Evolutionary conservation across 805 yeast species (phyloP).

Genomic region (Saturnispora bothae): DNA sequence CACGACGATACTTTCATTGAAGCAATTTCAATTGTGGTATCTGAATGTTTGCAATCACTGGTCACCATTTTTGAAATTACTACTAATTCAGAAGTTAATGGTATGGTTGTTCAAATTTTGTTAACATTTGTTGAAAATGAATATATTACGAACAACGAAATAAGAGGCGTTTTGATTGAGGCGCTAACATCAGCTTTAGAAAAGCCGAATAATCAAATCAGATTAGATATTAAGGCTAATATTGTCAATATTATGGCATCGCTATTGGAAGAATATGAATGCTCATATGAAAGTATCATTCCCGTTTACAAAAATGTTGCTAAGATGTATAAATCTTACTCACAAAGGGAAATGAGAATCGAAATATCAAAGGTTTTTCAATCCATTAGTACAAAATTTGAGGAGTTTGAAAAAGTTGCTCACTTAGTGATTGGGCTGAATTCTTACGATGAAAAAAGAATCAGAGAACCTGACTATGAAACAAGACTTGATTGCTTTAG

Average conservation of each 20-base stretch:
- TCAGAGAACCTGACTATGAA: slow-evolving; percentile 74
- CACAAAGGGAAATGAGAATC: slow-evolving; percentile 52
- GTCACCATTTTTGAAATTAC: slow-evolving; percentile 38
- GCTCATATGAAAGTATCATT: slow-evolving; percentile 39
- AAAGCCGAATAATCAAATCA: slow-evolving; percentile 43
- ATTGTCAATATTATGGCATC: slow-evolving; percentile 47
- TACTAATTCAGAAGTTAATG: slow-evolving; percentile 35
- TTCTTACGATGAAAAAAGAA: slow-evolving; percentile 48
- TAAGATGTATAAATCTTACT: slow-evolving; percentile 44
- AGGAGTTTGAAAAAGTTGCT: slow-evolving; percentile 36
- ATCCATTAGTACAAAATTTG: slow-evolving; percentile 45
- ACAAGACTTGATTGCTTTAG: slow-evolving; percentile 60
- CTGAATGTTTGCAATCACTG: slow-evolving; percentile 39
- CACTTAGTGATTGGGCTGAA: slow-evolving; percentile 54
- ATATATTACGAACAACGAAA: slow-evolving; percentile 43
- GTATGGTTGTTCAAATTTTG: slow-evolving; percentile 42
- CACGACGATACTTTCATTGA: slow-evolving; percentile 34
- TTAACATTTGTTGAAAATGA: slow-evolving; percentile 45
- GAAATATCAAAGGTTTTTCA: slow-evolving; percentile 50
- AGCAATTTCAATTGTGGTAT: slow-evolving; percentile 48
- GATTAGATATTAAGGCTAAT: slow-evolving; percentile 41
- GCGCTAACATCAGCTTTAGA: slow-evolving; percentile 54
- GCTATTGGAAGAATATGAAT: slow-evolving; percentile 42
- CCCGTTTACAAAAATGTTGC: slow-evolving; percentile 23
- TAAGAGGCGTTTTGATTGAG: slow-evolving; percentile 41